Percentiles rank a stretch among this genome's conserved stretches.
These are phyloP conservation scores for Phytophthora hibernalis DNA, from an alignment of 352 stramenopile species.

Conservation along the genomic window DNA sequence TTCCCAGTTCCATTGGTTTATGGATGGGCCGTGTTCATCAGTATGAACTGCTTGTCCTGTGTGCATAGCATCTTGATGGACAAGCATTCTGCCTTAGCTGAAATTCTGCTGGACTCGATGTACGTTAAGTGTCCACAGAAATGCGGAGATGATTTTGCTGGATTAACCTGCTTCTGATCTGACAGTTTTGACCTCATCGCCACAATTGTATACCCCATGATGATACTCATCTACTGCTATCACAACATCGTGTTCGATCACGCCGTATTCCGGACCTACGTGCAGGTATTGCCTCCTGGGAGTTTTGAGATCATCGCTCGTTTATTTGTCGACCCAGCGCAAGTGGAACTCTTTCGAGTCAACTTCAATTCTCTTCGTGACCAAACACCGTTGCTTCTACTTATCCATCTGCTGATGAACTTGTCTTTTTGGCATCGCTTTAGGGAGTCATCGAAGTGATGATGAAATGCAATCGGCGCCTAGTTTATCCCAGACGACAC, in stretches of 20 bases:
- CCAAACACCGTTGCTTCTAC: constrained; percentile 26
- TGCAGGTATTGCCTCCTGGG: constrained; percentile 18
- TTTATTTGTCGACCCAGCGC: constrained; percentile 37
- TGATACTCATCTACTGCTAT: constrained; percentile 41
- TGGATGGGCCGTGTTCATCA: constrained; percentile 38
- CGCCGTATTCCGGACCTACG: constrained; percentile 30
- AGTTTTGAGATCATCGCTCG: constrained; percentile 44
- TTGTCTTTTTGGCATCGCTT: constrained; percentile 38
- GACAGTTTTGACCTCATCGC: constrained; percentile 47
- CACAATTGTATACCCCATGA: constrained; percentile 44
- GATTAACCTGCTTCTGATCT: neutral
- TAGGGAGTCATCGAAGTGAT: constrained; percentile 23
- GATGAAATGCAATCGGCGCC: constrained; percentile 22
- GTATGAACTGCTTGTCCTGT: constrained; percentile 37
- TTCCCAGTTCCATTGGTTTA: constrained; percentile 38
- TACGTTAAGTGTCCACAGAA: constrained; percentile 21
- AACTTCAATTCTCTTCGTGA: constrained; percentile 44
- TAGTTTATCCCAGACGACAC: constrained; percentile 37
- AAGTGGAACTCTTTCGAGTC: constrained; percentile 41
- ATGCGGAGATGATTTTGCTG: neutral
- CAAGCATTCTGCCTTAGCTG: constrained; percentile 36
- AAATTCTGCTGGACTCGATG: constrained; percentile 46
- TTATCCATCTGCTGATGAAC: constrained; percentile 41
- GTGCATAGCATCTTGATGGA: constrained; percentile 27
- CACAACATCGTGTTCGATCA: constrained; percentile 45